These are phyloP conservation scores for Immersiporthe knoxdaviesiana DNA, from an alignment of 2,329 filamentous ascomycete genomes.

Conservation along the genomic window DNA sequence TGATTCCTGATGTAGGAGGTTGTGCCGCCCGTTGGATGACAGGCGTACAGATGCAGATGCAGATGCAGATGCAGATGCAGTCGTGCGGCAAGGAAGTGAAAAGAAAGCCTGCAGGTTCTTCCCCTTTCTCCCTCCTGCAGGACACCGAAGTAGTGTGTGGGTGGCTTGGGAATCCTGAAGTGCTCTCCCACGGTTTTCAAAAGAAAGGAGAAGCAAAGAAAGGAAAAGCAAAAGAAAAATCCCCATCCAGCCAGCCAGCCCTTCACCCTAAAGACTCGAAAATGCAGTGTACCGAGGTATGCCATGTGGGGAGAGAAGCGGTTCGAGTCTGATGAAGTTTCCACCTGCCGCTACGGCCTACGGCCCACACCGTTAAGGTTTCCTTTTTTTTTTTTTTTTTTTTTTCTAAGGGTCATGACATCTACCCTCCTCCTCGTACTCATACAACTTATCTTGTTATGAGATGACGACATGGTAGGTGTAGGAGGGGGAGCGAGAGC, in stretches of 20 bases:
- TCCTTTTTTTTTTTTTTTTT: not conserved
- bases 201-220: too few species aligned
- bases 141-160: not conserved
- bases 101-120: not conserved
- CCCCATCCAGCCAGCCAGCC: too few species aligned
- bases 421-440: not conserved
- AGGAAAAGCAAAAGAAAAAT: too few species aligned
- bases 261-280: not conserved
- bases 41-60: too few species aligned
- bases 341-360: not conserved
- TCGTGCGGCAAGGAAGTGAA: not conserved
- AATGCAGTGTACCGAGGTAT: not conserved
- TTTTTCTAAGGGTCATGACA: not conserved
- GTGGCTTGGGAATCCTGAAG: not conserved
- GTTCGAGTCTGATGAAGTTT: not conserved
- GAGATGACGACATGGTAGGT: not conserved
- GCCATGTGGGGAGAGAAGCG: not conserved
- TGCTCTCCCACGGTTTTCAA: not conserved
- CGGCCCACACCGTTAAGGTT: slow-evolving; percentile 1
- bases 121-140: not conserved
- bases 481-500: not conserved
- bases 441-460: not conserved
- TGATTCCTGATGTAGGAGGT: not conserved
- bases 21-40: not conserved
- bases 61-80: not conserved